Conservation (phyloP, 768 basidiomycete genomes). For the Amanita muscaria region DNA sequence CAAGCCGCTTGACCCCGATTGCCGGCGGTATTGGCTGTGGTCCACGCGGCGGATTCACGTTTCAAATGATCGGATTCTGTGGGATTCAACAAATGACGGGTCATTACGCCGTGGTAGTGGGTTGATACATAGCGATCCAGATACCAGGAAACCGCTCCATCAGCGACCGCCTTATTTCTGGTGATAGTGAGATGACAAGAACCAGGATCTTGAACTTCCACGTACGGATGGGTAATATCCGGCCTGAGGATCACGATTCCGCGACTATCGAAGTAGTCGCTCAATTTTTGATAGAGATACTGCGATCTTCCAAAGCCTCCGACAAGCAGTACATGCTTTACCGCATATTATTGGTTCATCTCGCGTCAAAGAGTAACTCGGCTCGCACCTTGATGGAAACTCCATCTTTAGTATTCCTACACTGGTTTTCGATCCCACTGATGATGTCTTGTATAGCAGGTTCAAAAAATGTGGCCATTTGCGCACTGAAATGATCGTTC, state of each 20-base stretch:
- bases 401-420: neutral
- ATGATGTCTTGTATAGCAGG: slow-evolving; percentile 4
- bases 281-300: slow-evolving; percentile 37
- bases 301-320: slow-evolving; percentile 46
- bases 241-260: slow-evolving; percentile 33
- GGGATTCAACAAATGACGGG: slow-evolving; percentile 5
- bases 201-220: slow-evolving; percentile 2
- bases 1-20: no score
- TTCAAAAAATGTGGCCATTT: slow-evolving; percentile 6
- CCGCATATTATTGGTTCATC: neutral
- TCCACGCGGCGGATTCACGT: no score
- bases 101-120: slow-evolving; percentile 11
- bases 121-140: slow-evolving; percentile 16
- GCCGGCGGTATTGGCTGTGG: no score
- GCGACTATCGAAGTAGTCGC: slow-evolving; percentile 23
- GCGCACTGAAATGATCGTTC: neutral
- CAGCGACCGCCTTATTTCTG: slow-evolving; percentile 19
- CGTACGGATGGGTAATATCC: slow-evolving; percentile 35
- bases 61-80: slow-evolving; percentile 8
- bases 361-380: neutral
- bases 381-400: slow-evolving; percentile 3
- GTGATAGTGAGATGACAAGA: neutral
- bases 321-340: slow-evolving; percentile 36
- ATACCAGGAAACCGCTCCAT: slow-evolving; percentile 18
- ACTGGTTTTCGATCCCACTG: neutral